phyloP scores from a whole-genome alignment of 805 yeast species.

The Starmerella powellii region DNA sequence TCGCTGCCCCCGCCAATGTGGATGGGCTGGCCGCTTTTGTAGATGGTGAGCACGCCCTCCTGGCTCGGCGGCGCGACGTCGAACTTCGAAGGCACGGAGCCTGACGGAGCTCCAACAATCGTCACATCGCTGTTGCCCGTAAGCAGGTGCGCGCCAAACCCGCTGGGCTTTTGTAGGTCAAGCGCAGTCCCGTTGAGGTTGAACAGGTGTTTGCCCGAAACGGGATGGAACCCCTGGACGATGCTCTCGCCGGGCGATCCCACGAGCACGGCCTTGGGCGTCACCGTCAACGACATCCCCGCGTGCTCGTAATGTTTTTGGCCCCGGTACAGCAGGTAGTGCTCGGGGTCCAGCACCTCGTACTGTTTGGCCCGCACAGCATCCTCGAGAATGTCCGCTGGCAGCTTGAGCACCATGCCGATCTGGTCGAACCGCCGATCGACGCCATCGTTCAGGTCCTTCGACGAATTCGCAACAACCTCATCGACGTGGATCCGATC shows the following conservation, averaged over 20 bases:
- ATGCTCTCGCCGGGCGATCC: slow-evolving; percentile 33
- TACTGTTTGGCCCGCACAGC: background rate
- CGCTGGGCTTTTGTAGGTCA: slow-evolving; percentile 13
- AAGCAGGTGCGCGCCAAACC: slow-evolving; percentile 25
- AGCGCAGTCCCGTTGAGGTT: slow-evolving; percentile 6
- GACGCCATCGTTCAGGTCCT: slow-evolving; percentile 29
- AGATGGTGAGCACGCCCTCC: slow-evolving; percentile 36
- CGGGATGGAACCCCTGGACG: slow-evolving; percentile 31
- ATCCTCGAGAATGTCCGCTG: slow-evolving; percentile 24
- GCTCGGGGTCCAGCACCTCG: background rate
- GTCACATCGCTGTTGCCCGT: slow-evolving; percentile 24
- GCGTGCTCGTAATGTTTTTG: slow-evolving; percentile 32
- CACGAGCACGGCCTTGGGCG: slow-evolving; percentile 27
- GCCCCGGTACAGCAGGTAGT: slow-evolving; percentile 7
- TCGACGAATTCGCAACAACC: slow-evolving; percentile 12
- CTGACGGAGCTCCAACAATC: slow-evolving; percentile 26
- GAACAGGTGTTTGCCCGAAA: slow-evolving; percentile 15
- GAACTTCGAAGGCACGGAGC: background rate
- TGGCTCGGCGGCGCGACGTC: slow-evolving; percentile 19
- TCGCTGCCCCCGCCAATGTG: slow-evolving; percentile 15
- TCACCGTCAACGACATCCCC: slow-evolving; percentile 31
- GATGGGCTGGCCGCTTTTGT: slow-evolving; percentile 22
- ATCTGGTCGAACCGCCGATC: slow-evolving; percentile 25
- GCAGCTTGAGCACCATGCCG: slow-evolving; percentile 31
- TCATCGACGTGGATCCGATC: background rate